These are phyloP conservation scores for Wallacemonas sp. DNA, from an alignment of 208 protist species.

Conservation along the genomic window DNA sequence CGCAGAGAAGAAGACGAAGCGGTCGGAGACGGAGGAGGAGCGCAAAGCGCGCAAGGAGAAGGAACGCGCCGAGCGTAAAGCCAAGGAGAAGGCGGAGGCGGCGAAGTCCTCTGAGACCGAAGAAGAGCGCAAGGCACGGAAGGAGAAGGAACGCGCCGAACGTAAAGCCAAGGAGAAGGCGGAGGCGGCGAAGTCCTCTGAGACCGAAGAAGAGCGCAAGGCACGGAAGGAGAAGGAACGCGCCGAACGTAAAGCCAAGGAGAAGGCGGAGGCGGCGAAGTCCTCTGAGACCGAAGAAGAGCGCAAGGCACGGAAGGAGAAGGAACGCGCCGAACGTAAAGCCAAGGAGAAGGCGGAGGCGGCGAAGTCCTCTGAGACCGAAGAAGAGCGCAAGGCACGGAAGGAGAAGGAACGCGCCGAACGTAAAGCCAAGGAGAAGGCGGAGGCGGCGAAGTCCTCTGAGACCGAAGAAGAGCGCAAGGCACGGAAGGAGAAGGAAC, in stretches of 20 bases:
- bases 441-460: no score
- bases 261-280: neutral
- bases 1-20: conserved; percentile 16
- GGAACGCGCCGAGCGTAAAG: conserved; percentile 24
- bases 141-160: conserved; percentile 31
- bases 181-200: neutral
- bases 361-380: conserved; percentile 12
- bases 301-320: conserved; percentile 31
- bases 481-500: neutral
- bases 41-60: conserved; percentile 38
- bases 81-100: conserved; percentile 16
- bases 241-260: conserved; percentile 2
- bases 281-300: conserved; percentile 33
- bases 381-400: conserved; percentile 34
- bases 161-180: neutral
- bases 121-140: conserved; percentile 33
- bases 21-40: conserved; percentile 56
- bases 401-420: conserved; percentile 36
- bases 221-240: conserved; percentile 41
- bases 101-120: conserved; percentile 18
- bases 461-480: no score
- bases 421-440: neutral
- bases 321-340: conserved; percentile 17
- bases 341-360: neutral
- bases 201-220: conserved; percentile 35